A percentile compares a stretch with the other conserved stretches of the same genome.
Conservation (phyloP, 140 eudicot species). For the Oenanthe javanica region DNA sequence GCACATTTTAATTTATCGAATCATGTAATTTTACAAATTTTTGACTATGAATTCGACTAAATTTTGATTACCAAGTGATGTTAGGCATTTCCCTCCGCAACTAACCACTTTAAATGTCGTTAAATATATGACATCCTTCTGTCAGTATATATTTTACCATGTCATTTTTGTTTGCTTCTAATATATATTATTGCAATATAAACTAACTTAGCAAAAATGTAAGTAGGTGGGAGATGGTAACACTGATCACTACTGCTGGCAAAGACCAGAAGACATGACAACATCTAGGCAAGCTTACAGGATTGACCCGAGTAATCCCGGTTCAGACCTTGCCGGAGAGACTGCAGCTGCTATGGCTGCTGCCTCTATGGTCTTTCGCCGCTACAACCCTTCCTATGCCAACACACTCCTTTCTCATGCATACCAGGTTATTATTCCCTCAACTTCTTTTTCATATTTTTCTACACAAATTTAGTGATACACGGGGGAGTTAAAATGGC, state of each 20-base stretch:
- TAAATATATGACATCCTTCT: too few relatives aligned
- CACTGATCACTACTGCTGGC: conserved; percentile 99
- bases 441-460: neutral
- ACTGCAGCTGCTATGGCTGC: conserved; percentile 99
- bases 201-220: neutral
- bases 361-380: conserved; percentile 80
- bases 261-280: conserved; percentile 97
- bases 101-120: too few relatives aligned
- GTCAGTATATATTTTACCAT: neutral
- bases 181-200: too few relatives aligned
- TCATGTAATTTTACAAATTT: too few relatives aligned
- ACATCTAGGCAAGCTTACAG: conserved; percentile 83
- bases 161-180: neutral
- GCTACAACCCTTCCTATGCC: conserved; percentile 60
- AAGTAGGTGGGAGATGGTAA: conserved; percentile 88
- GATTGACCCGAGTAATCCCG: conserved; percentile 75
- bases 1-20: too few relatives aligned
- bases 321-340: conserved; percentile 98
- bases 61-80: too few relatives aligned
- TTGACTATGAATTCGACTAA: too few relatives aligned
- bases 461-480: neutral
- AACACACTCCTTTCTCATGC: conserved; percentile 75
- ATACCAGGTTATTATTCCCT: conserved; percentile 43
- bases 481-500: too few relatives aligned
- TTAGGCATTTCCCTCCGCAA: too few relatives aligned